Conservation (phyloP, 169 alveolate species). For the Cyclospora cayetanensis region DNA sequence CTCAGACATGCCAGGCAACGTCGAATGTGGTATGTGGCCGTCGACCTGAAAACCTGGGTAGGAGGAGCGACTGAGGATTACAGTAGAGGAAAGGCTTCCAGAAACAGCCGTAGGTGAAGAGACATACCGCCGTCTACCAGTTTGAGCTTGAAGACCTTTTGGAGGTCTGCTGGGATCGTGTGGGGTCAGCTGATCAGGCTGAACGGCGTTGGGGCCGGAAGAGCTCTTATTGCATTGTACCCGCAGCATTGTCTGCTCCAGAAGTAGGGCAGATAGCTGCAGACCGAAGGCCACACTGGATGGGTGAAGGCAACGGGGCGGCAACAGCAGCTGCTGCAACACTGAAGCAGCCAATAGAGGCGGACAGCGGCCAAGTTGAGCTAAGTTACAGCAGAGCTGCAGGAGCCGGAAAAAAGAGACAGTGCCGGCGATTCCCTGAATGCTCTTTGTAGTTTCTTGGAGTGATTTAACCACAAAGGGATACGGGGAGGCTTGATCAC, state of each 20-base stretch:
- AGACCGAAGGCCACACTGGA: slow-evolving; percentile 7
- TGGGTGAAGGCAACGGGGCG: background rate
- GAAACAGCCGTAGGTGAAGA: no score
- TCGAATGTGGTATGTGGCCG: no score
- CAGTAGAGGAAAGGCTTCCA: no score
- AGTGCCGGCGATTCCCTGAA: background rate
- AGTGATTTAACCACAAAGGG: background rate
- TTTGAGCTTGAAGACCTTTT: no score
- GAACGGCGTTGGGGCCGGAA: background rate
- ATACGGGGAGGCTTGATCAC: background rate
- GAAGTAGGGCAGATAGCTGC: slow-evolving; percentile 5
- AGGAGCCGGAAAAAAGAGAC: background rate
- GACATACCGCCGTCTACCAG: no score
- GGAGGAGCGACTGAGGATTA: no score
- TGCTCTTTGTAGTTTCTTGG: background rate
- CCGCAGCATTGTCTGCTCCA: slow-evolving; percentile 4
- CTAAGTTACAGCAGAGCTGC: background rate
- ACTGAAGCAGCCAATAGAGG: background rate
- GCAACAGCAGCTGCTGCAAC: slow-evolving; percentile 28
- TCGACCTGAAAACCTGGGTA: no score
- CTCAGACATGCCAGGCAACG: no score
- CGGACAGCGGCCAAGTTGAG: slow-evolving; percentile 28
- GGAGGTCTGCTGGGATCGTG: no score
- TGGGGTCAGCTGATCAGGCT: background rate
- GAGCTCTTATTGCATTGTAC: background rate